Percentiles rank a stretch among this genome's conserved stretches.
These are phyloP conservation scores for Trichoderma sp. DNA, from an alignment of 2,329 filamentous ascomycete genomes.

Conservation along the genomic window DNA sequence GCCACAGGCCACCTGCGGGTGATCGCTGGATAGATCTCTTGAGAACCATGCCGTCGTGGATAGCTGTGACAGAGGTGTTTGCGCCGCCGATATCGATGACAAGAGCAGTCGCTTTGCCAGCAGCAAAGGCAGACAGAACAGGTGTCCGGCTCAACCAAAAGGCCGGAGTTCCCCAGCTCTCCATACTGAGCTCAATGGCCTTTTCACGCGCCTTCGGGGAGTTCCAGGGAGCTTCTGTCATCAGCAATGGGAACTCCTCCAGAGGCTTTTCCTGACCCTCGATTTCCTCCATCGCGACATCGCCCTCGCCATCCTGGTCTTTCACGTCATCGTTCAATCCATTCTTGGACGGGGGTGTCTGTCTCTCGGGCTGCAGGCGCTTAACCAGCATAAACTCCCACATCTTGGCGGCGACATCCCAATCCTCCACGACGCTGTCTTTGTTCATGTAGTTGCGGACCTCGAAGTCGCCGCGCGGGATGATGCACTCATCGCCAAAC, in stretches of 20 bases:
- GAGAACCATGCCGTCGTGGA: constrained; percentile 91
- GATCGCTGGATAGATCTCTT: constrained; percentile 87
- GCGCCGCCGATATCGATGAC: constrained; percentile 90
- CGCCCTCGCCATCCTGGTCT: constrained; percentile 59
- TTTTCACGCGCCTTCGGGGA: constrained; percentile 83
- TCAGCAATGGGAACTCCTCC: constrained; percentile 82
- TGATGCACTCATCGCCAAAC: constrained; percentile 89
- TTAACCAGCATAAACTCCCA: constrained; percentile 94
- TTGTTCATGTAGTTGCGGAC: constrained; percentile 88
- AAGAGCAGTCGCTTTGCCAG: constrained; percentile 88
- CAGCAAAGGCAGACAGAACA: constrained; percentile 85
- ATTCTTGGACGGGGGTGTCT: constrained; percentile 69
- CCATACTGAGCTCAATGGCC: constrained; percentile 94
- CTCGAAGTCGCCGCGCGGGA: constrained; percentile 72
- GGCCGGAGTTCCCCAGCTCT: constrained; percentile 91
- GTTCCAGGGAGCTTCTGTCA: constrained; percentile 96
- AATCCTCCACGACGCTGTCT: constrained; percentile 91
- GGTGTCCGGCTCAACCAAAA: constrained; percentile 91
- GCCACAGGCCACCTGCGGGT: constrained; percentile 80
- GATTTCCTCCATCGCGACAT: constrained; percentile 56
- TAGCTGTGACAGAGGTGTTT: constrained; percentile 82
- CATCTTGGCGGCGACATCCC: constrained; percentile 83
- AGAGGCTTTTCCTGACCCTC: constrained; percentile 69
- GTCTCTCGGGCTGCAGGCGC: constrained; percentile 74
- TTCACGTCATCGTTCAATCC: constrained; percentile 69